These are phyloP conservation scores for Heritiera littoralis DNA, from an alignment of 345 rosid species.

Conservation along the genomic window DNA sequence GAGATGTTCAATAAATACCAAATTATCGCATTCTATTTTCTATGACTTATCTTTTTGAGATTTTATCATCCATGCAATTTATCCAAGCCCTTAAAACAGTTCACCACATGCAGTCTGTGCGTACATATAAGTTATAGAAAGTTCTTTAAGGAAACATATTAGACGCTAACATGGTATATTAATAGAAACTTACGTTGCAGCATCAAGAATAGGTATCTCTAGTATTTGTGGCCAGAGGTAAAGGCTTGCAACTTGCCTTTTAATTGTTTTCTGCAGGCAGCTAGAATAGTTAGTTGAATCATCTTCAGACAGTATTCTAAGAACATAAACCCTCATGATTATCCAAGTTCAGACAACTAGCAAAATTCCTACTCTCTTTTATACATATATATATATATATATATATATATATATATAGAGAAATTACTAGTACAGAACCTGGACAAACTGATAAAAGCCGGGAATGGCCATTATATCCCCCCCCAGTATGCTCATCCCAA, in stretches of 20 bases:
- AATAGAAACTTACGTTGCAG: constrained; percentile 40
- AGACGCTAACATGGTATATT: not conserved
- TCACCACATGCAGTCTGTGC: not conserved
- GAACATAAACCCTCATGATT: not conserved
- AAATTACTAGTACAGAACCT: constrained; percentile 71
- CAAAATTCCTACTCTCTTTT: not conserved
- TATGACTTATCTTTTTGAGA: not conserved
- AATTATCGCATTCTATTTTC: not conserved
- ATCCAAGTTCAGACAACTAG: not conserved
- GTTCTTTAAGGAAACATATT: not conserved
- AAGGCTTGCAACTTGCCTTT: constrained; percentile 44
- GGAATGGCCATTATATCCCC: constrained; percentile 88
- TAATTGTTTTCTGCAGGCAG: constrained; percentile 43
- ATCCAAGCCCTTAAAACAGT: not conserved
- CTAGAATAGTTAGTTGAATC: not conserved
- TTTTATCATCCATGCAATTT: not conserved
- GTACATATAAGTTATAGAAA: not conserved
- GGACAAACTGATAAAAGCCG: constrained; percentile 71
- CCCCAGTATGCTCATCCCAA: constrained; percentile 70
- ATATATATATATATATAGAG: not conserved
- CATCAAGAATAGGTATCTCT: constrained; percentile 48
- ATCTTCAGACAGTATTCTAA: not conserved
- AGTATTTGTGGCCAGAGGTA: constrained; percentile 57
- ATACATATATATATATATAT: too few relatives aligned
- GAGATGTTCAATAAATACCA: not conserved